A percentile compares a stretch with the other conserved stretches of the same genome.
phyloP scores from a whole-genome alignment of 495 filamentous ascomycete genomes.

The Tuber borchii region DNA sequence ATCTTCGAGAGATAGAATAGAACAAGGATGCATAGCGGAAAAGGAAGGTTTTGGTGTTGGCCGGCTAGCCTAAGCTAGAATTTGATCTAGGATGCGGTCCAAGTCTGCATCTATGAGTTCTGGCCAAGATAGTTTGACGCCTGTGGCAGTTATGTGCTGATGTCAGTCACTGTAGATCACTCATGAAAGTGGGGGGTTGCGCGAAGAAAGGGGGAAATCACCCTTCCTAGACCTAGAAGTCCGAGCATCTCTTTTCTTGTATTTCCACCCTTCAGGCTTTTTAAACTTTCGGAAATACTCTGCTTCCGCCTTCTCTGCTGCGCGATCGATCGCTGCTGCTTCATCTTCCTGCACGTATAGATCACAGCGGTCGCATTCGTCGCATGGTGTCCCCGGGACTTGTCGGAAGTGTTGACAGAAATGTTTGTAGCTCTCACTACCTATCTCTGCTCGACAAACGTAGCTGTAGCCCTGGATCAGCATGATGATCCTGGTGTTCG shows the following conservation, averaged over 20 bases:
- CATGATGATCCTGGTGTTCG: background rate
- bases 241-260: constrained; percentile 35
- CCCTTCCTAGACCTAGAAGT: background rate
- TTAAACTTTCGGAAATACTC: constrained; percentile 55
- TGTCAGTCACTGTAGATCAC: background rate
- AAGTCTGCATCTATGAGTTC: background rate
- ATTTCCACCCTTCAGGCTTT: constrained; percentile 27
- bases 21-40: background rate
- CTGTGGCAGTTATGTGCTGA: background rate
- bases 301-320: constrained; percentile 70
- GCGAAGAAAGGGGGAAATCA: background rate
- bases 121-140: background rate
- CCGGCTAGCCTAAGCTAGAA: background rate
- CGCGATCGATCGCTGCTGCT: constrained; percentile 64
- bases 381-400: constrained; percentile 60
- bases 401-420: constrained; percentile 96
- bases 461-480: constrained; percentile 15
- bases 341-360: constrained; percentile 83
- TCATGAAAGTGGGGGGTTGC: background rate
- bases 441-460: constrained; percentile 44
- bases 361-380: constrained; percentile 78
- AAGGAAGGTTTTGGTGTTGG: background rate
- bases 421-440: constrained; percentile 65
- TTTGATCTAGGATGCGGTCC: background rate
- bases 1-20: background rate